A percentile compares a stretch with the other conserved stretches of the same genome.
phyloP scores from a whole-genome alignment of 2,329 filamentous ascomycete genomes.

The Sordariomycetes sp. region DNA sequence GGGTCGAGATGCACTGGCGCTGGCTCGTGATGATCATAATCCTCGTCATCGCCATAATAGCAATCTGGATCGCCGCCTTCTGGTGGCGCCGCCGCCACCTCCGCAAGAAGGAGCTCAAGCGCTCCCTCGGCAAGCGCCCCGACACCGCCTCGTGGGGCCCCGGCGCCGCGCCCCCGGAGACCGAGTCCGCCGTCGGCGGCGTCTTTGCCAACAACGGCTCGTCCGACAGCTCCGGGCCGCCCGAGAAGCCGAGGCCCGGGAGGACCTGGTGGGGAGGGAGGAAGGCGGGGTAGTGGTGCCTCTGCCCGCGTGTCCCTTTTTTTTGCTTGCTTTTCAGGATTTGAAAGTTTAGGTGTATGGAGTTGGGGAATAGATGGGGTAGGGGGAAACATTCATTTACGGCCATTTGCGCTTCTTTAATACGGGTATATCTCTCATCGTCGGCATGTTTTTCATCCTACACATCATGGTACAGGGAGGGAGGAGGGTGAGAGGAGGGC shows the following conservation, averaged over 20 bases:
- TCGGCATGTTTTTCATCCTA: not conserved
- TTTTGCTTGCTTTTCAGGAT: not conserved
- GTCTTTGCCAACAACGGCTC: not conserved
- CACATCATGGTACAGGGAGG: not conserved
- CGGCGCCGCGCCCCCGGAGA: constrained; percentile 3
- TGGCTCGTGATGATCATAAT: constrained; percentile 78
- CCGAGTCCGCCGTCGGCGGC: not conserved
- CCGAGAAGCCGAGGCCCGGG: not conserved
- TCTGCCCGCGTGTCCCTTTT: not conserved
- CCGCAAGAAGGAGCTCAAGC: constrained; percentile 50
- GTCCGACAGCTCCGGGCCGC: not conserved
- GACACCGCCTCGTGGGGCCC: constrained; percentile 1
- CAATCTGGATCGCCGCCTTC: constrained; percentile 56
- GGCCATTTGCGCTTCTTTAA: not conserved
- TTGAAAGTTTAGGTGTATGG: not conserved
- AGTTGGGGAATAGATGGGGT: not conserved
- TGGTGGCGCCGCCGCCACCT: constrained; percentile 66
- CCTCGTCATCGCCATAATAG: constrained; percentile 56
- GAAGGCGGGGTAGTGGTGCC: not conserved
- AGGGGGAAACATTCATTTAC: not conserved
- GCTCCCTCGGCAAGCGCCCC: constrained; percentile 32
- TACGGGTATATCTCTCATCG: not conserved
- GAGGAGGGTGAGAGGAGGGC: too few species aligned
- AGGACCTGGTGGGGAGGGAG: not conserved
- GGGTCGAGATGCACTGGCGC: constrained; percentile 60